These are phyloP conservation scores for Fusarium sarcochroum DNA, from an alignment of 2,329 filamentous ascomycete species.

Conservation along the genomic window DNA sequence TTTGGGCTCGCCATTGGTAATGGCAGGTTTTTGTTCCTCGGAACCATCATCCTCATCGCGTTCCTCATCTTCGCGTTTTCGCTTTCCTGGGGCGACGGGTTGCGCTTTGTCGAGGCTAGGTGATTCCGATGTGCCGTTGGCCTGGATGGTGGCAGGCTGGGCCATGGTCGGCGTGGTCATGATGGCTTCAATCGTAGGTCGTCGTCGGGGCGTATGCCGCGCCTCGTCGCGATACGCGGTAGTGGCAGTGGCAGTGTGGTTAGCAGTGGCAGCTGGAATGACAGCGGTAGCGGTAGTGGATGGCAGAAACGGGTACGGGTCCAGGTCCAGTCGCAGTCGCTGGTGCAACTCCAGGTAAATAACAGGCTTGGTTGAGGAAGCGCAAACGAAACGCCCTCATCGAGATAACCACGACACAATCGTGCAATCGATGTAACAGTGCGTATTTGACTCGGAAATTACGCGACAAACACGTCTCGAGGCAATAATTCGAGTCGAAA, in stretches of 20 bases:
- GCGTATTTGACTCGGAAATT: constrained; percentile 43
- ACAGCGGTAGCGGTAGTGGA: constrained; percentile 53
- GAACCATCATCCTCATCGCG: constrained; percentile 50
- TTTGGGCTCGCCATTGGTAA: constrained; percentile 44
- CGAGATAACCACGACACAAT: constrained; percentile 52
- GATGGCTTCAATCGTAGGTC: constrained; percentile 40
- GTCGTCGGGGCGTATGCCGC: constrained; percentile 51
- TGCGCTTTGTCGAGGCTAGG: constrained; percentile 51
- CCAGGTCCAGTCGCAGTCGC: constrained; percentile 47
- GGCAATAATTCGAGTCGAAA: constrained; percentile 45
- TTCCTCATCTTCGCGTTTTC: constrained; percentile 67
- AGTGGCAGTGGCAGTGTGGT: constrained; percentile 53
- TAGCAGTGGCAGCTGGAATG: constrained; percentile 45
- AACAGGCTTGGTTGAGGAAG: constrained; percentile 55
- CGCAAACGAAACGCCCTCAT: constrained; percentile 51
- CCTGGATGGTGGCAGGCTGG: constrained; percentile 56
- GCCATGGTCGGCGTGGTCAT: constrained; percentile 55
- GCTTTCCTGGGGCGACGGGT: constrained; percentile 62
- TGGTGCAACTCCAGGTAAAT: constrained; percentile 57
- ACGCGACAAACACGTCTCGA: constrained; percentile 43
- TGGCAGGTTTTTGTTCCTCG: constrained; percentile 46
- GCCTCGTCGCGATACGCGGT: constrained; percentile 60
- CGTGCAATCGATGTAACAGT: constrained; percentile 47
- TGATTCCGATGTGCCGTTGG: constrained; percentile 60
- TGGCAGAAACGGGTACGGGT: constrained; percentile 46